Percentiles rank a stretch among this genome's conserved stretches.
phyloP scores from a whole-genome alignment of 1,139 yeast species.

The Blastobotrys serpentis region DNA sequence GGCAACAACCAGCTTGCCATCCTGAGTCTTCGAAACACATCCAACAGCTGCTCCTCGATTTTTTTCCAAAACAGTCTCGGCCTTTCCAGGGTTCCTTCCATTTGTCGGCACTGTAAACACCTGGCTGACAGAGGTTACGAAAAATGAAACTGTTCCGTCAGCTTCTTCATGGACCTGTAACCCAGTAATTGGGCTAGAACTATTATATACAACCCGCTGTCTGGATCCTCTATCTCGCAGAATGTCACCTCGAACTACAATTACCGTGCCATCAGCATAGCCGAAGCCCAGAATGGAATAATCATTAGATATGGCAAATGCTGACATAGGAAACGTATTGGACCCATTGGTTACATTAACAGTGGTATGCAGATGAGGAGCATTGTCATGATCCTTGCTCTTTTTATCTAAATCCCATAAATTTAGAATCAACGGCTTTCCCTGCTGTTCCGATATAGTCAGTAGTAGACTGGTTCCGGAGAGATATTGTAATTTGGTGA shows the following conservation, averaged over 20 bases:
- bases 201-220: slow-evolving; percentile 67
- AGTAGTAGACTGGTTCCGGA: slow-evolving; percentile 53
- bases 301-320: slow-evolving; percentile 56
- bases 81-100: slow-evolving; percentile 72
- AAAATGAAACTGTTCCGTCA: slow-evolving; percentile 41
- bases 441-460: slow-evolving; percentile 69
- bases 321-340: slow-evolving; percentile 72
- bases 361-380: slow-evolving; percentile 44
- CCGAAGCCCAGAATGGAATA: slow-evolving; percentile 75
- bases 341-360: slow-evolving; percentile 51
- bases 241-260: slow-evolving; percentile 83
- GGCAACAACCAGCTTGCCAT: slow-evolving; percentile 52
- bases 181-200: slow-evolving; percentile 75
- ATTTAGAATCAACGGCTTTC: slow-evolving; percentile 63
- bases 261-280: slow-evolving; percentile 81
- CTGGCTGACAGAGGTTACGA: slow-evolving; percentile 67
- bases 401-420: slow-evolving; percentile 62
- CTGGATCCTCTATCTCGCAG: slow-evolving; percentile 86
- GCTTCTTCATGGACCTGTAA: slow-evolving; percentile 53
- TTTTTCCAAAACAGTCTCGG: slow-evolving; percentile 61
- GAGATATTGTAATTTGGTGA: slow-evolving; percentile 55
- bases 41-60: slow-evolving; percentile 68
- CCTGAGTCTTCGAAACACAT: slow-evolving; percentile 45
- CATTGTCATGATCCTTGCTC: slow-evolving; percentile 33
- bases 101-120: slow-evolving; percentile 73